Conservation (phyloP, 83 land plant genomes). For the Picea abies region DNA sequence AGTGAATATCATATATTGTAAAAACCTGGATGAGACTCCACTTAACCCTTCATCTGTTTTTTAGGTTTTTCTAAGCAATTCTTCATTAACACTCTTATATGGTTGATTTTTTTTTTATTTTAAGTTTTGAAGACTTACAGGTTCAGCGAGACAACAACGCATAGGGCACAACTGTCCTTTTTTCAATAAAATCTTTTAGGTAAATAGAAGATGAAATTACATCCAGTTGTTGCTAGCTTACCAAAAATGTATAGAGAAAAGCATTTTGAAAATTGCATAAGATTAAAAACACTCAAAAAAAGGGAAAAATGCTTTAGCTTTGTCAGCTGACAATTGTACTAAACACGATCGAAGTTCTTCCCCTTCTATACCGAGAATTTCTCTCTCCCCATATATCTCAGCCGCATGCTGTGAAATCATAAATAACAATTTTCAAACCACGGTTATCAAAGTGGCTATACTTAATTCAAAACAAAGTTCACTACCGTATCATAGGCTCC, state of each 20-base stretch:
- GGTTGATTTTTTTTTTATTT: too few relatives aligned
- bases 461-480: neutral
- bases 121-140: too few relatives aligned
- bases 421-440: neutral
- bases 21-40: too few relatives aligned
- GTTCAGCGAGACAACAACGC: too few relatives aligned
- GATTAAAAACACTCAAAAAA: neutral
- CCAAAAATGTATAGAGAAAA: too few relatives aligned
- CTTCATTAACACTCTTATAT: neutral
- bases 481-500: conserved; percentile 70
- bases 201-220: too few relatives aligned
- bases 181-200: neutral
- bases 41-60: too few relatives aligned
- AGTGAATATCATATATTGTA: too few relatives aligned
- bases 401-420: conserved; percentile 72
- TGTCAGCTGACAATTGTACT: conserved; percentile 53
- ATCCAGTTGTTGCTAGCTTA: too few relatives aligned
- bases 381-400: conserved; percentile 88
- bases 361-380: conserved; percentile 81
- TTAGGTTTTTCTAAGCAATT: neutral
- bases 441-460: neutral
- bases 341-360: conserved; percentile 81
- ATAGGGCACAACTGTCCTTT: too few relatives aligned
- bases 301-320: conserved; percentile 44
- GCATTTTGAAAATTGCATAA: neutral